Evolutionary conservation across 73 alveolate genomes (phyloP), one percentile per base, ranked within the genome.

Genomic region (Paramecium biaurelia): DNA sequence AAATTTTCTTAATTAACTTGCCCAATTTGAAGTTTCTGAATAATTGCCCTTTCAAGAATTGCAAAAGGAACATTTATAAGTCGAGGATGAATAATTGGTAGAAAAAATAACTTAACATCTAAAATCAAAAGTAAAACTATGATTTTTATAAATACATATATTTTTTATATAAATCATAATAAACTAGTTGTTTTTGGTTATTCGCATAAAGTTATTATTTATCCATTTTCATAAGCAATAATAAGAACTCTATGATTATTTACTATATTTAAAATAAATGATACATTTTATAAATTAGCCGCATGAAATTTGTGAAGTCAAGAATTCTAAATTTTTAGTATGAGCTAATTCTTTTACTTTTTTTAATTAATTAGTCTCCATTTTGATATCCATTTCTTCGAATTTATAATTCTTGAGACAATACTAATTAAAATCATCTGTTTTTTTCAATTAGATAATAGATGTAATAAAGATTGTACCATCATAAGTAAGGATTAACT

Each of bases 1-100:
- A 20, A 74, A 74, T 74, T 74, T 74, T 37, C 34, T 74, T n/a
- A 74, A 74, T 74, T 74, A 74, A 74, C 87, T 74, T 28, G 59
- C 87, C 59, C 87, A 37, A 37, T 74, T 74, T 34, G 87, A 74
- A 37, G 32, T 37, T 34, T 67, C 32, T 10, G 87, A 74, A 8
- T 28, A 21, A 34, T 20, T 37, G 11, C 87, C 87, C 49, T 63
- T 63, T 37, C 9, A 74, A 74, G 67, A 74, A 32, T 41, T 74
- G 6, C 20, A 41, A 74, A 41, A 41, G 14, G 87, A 74, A 68
- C 37, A 37, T 28, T 41, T 74, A 23, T 37, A 21, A 20, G 87
- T 20, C 1, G 87, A 74, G 8, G 87, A 74, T 37, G 87, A 74
- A 37, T 12, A 74, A 41, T 41, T 74, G 2, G 87, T 74, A n/a